Evolutionary conservation across 257 asterid species (phyloP), one percentile per base, ranked within the genome.

Genomic region (Lycium barbarum): DNA sequence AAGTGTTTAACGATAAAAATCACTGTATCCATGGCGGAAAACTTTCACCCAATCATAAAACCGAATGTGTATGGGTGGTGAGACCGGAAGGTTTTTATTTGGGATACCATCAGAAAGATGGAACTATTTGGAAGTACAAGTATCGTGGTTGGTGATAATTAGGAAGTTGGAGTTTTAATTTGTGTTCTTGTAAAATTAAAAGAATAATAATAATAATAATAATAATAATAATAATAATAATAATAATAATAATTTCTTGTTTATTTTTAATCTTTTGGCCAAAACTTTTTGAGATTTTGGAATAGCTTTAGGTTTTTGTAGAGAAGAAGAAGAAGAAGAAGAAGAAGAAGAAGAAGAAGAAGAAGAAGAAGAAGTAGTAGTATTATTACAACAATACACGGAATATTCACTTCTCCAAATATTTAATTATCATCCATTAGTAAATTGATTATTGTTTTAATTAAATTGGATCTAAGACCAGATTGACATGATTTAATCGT

Each of bases 1-100:
- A 85, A 0, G 87, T 70, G 35, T 85, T 66, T 26, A 85, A 80
- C 10, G 3, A 83, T 5, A 18, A 15, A 6, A 14, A 4, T 68
- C 33, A 26, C 33, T 68, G 51, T 33, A 38, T 68, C 51, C 49
- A 14, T 35, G 22, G 7, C 0, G 53, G 76, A 36, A 11, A 0
- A 36, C 4, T 35, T 40, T 3, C 33, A 68, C 33, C 33, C 33
- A 2, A 35, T 13, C 1, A 15, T 5, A 68, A 49, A 36, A 2
- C 13, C 12, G 3, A 43, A 13, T 68, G 53, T 26, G 33, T 26
- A 26, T 26, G 33, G 33, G 33, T 26, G 33, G 33, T 26, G 33
- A 26, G 33, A 26, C 22, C 33, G 2, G 66, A 59, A 18, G 66
- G 66, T n/a, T 59, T 59, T 59, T 59, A 59, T 59, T 59, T 59